These are phyloP conservation scores for Mycena vulgaris DNA, from an alignment of 768 basidiomycete species.

Conservation along the genomic window DNA sequence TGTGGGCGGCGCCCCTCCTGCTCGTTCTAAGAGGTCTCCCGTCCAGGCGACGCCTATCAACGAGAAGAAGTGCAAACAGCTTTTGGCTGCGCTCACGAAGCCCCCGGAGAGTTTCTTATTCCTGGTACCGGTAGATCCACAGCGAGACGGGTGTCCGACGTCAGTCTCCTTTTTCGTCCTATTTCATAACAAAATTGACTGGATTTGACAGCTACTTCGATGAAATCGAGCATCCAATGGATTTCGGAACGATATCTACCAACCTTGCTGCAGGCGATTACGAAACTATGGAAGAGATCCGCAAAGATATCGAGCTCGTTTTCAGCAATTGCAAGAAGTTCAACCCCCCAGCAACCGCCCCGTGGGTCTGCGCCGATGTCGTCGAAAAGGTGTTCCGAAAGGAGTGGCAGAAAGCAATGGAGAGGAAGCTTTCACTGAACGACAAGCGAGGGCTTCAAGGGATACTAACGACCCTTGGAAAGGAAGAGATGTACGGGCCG, in stretches of 20 bases:
- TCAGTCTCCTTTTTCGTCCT: slow-evolving; percentile 60
- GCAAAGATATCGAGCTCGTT: slow-evolving; percentile 84
- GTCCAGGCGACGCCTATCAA: slow-evolving; percentile 70
- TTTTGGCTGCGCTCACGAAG: slow-evolving; percentile 72
- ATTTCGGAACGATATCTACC: slow-evolving; percentile 84
- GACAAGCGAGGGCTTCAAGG: slow-evolving; percentile 87
- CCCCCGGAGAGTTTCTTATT: slow-evolving; percentile 83
- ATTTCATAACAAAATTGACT: slow-evolving; percentile 19
- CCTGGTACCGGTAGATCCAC: slow-evolving; percentile 86
- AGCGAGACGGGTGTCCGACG: slow-evolving; percentile 91
- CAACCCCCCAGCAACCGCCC: slow-evolving; percentile 88
- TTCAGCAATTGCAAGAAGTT: slow-evolving; percentile 94
- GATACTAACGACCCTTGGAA: slow-evolving; percentile 76
- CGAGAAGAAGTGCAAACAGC: slow-evolving; percentile 86
- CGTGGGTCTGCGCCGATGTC: slow-evolving; percentile 77
- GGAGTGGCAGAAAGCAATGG: slow-evolving; percentile 88
- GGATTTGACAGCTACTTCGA: slow-evolving; percentile 82
- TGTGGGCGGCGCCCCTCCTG: slow-evolving; percentile 49
- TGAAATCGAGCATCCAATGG: slow-evolving; percentile 95
- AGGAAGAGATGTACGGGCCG: slow-evolving; percentile 74
- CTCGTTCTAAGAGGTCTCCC: slow-evolving; percentile 58
- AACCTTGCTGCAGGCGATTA: slow-evolving; percentile 82
- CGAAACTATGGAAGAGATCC: slow-evolving; percentile 85
- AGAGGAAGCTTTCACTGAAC: slow-evolving; percentile 79
- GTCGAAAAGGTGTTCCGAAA: slow-evolving; percentile 85